Evolutionary conservation across 805 yeast genomes (phyloP), one percentile per base, ranked within the genome.

Genomic region (Blastobotrys americana): DNA sequence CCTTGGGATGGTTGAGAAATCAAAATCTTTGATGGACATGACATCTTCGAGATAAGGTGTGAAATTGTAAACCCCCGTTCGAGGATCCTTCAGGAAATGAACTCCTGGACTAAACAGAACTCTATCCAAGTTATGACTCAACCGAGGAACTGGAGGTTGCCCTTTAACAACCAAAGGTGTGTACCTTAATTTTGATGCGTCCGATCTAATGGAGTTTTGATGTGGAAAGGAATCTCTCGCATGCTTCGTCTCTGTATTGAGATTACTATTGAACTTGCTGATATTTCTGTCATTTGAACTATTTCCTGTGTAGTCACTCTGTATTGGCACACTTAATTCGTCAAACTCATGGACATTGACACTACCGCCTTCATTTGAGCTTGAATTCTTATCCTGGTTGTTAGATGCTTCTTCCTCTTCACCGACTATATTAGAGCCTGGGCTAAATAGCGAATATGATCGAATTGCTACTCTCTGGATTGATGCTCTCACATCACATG

Each of bases 61-160:
- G 59, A 84, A 88, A 59, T 87, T 85, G 61, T 71, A 80, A 1
- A 78, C 80, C 39, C 80, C 70, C 0, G 95, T 77, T 47, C 96
- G 70, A 16, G 88, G 81, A 63, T 89, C 96, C 56, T 77, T 78
- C 25, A 84, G 61, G 48, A 74, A 80, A 53, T 88, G 95, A 1
- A 85, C 81, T 0, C 74, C 94, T 0, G 96, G 96, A 23, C 82
- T 79, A 59, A 83, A 85, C 9, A 90, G 64, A 0, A 83, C 88
- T 35, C 83, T 66, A 31, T 83, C 82, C 16, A 93, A 70, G 41
- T 73, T 74, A 55, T 84, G 87, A 6, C 78, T 74, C 33, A 90
- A 64, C 15, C 52, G 57, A 0, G 96, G 89, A 2, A 42, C 81
- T 43, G 44, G 55, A 2, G 63, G 60, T 43, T 60, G 62, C 20